Base-by-base conservation (phyloP, 1,284 basidiomycete genomes). In the Microbotryum saponariae region DNA sequence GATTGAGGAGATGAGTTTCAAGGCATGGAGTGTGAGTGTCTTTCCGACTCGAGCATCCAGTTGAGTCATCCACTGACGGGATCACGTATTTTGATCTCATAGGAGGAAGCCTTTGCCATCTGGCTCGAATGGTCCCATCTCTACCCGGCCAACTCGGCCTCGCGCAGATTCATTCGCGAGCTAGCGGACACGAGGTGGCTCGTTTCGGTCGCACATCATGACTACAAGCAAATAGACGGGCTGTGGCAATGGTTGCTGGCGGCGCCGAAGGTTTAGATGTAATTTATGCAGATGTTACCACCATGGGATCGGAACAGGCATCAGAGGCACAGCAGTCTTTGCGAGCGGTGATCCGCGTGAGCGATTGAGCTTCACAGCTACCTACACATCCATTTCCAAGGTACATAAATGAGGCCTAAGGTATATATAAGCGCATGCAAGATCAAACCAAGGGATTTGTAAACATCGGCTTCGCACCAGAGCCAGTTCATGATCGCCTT, bases 101-200 rank as follows among this genome's bases (percentile, higher is more conserved):
- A 94, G 90, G 91, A 96, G 48, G 96, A 98, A 76, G 94, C 92
- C 1, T 98, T 97, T 74, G 87, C 85, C 9, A 94, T 96, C 66
- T 99, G 94, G 94, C 81, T 82, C 3, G 89, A 94, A 70, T 99
- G 96, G 94, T 86, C 90, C 21, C 82, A 86, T 27, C 85, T 90
- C 64, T 97, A 92, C 74, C 83, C 87, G 1, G 85, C 87, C 2
- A 79, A 76, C 9, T 91, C 91, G 0, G 77, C 81, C 8, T 86
- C 91, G 60, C 82, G 91, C 56, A 78, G 78, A 57, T 73, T 93
- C 25, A 79, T 99, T 27, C 86, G 93, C 59, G 69, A 76, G 8
- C 82, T 97, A 33, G 79, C 83, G 56, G 80, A 86, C 58, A 79
- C 83, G 58, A 82, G 88, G 61, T 99, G 94, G 93, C 79, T 99